Evolutionary conservation across 2,329 filamentous ascomycete genomes (phyloP), one percentile per base, ranked within the genome.

Genomic region (Thelonectria discophora): DNA sequence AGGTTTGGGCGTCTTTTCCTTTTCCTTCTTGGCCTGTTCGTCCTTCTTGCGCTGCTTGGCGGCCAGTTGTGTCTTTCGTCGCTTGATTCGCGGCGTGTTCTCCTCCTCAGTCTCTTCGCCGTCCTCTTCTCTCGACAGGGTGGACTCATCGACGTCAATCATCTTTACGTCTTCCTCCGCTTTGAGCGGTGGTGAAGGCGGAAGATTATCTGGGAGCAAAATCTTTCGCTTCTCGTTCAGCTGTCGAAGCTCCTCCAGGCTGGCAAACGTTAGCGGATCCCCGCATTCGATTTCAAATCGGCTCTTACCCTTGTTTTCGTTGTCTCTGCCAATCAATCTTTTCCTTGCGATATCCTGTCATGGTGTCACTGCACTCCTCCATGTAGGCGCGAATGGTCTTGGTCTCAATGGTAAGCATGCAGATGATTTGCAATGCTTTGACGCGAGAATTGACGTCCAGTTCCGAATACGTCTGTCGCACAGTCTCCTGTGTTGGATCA

Each of bases 301-400:
- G 13, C 21, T 84, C 86, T 77, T 80, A 89, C 86, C 82, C 80
- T 76, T 86, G 83, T 68, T 89, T 89, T 65, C 91, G 88, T 69
- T 91, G 87, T 66, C 93, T 87, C 78, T 98, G 94, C 78, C 88
- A 90, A 67, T 97, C 92, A 63, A 97, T 97, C 80, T 97, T 97
- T 74, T 96, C 91, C 77, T 99, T 99, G 51, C 95, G 89, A 73
- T 96, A 93, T 56, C 89, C 88, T 2, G 95, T 99, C 94, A 98
- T 97, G 55, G 93, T 91, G 73, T 94, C 92, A 66, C 91, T 93
- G 78, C 94, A 97, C 65, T 94, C 90, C 68, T 97, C 93, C 82
- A 99, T 90, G 74, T 96, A 97, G 15, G 88, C 89, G 55, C 94
- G 89, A 68, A 98, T 86, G 2, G 91, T 89, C 74, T 93, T 94